phyloP scores from a whole-genome alignment of 306 rosid genomes.

The Cucumis melo region DNA sequence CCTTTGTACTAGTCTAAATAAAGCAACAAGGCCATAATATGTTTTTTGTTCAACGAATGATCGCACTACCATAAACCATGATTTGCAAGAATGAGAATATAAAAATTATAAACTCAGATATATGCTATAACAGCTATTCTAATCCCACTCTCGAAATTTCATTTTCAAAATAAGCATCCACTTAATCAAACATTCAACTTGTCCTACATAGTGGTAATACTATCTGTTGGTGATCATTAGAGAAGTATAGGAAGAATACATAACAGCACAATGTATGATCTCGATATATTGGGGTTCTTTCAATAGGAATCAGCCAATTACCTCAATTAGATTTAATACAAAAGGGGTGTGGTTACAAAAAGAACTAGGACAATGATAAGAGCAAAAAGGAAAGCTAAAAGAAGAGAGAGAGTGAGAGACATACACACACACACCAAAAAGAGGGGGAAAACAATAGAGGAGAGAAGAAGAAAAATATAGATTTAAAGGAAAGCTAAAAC shows the following conservation, averaged over 20 bases:
- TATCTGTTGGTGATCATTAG: background rate
- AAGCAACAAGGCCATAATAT: background rate
- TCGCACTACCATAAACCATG: background rate
- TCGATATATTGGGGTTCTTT: background rate
- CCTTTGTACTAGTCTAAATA: background rate
- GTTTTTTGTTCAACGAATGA: background rate
- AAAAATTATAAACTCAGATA: background rate
- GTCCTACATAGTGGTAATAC: background rate
- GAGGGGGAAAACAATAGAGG: too few relatives aligned
- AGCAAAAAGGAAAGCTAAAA: background rate
- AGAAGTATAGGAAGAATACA: conserved; percentile 14
- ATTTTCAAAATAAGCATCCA: background rate
- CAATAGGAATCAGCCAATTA: background rate
- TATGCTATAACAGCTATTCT: background rate
- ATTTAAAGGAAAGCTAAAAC: too few relatives aligned
- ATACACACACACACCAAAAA: too few relatives aligned
- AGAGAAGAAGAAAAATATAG: too few relatives aligned
- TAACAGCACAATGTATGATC: conserved; percentile 16
- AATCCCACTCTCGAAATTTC: background rate
- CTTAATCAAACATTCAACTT: background rate
- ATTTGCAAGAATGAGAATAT: background rate
- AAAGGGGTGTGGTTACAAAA: background rate
- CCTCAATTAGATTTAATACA: background rate
- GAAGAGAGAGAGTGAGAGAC: too few relatives aligned
- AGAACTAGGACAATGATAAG: background rate